These are phyloP conservation scores for Prunus yedoensis DNA, from an alignment of 331 rosid species.

Conservation along the genomic window DNA sequence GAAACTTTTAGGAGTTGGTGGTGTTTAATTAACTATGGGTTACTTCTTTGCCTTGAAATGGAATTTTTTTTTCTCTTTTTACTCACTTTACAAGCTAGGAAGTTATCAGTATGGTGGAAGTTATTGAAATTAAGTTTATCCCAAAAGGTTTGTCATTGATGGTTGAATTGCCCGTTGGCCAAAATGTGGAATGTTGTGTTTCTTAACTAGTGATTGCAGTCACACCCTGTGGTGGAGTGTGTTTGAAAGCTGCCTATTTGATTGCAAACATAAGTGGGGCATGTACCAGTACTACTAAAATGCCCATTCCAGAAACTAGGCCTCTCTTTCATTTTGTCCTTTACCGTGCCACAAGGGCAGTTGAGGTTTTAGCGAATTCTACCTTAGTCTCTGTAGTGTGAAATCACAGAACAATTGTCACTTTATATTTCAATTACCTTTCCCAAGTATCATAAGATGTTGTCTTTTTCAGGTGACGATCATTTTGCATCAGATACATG, in stretches of 20 bases:
- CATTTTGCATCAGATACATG: conserved; percentile 30
- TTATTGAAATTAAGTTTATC: neutral
- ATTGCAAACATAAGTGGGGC: neutral
- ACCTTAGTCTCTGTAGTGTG: neutral
- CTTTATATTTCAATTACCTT: neutral
- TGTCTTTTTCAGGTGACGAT: conserved; percentile 42
- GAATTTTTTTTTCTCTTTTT: neutral
- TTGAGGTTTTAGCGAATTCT: neutral
- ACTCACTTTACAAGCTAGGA: neutral
- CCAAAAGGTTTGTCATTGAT: neutral
- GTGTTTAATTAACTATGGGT: neutral
- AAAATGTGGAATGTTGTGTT: neutral
- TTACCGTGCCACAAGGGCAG: neutral
- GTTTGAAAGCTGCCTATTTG: neutral
- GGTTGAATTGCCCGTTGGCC: neutral
- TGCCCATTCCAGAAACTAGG: neutral
- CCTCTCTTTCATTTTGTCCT: neutral
- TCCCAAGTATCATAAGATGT: neutral
- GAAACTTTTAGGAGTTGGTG: neutral
- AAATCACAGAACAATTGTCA: neutral
- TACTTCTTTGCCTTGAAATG: neutral
- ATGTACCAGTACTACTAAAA: neutral
- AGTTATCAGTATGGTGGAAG: neutral
- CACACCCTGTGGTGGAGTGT: neutral
- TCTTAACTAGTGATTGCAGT: neutral